Percentiles rank a stretch among this genome's conserved stretches.
These are phyloP conservation scores for Cajanus cajan DNA, from an alignment of 306 rosid genomes.

Conservation along the genomic window DNA sequence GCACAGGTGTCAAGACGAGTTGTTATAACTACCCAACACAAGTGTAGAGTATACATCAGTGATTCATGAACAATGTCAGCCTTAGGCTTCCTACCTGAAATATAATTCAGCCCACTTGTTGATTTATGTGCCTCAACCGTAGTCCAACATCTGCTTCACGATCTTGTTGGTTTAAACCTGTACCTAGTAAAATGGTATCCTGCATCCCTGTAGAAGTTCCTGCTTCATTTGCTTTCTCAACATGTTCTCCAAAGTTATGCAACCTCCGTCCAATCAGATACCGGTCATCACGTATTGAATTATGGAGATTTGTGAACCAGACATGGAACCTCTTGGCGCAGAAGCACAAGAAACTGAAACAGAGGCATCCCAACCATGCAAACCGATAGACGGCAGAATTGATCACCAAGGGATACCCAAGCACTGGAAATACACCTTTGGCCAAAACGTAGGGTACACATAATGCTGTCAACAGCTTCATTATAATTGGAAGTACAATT, in stretches of 20 bases:
- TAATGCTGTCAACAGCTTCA: slow-evolving; percentile 89
- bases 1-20: slow-evolving; percentile 18
- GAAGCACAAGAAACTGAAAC: slow-evolving; percentile 74
- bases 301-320: slow-evolving; percentile 98
- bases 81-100: slow-evolving; percentile 16
- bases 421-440: slow-evolving; percentile 87
- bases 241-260: slow-evolving; percentile 87
- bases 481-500: slow-evolving; percentile 91
- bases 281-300: slow-evolving; percentile 95
- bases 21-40: slow-evolving; percentile 23
- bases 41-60: slow-evolving; percentile 27
- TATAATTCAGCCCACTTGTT: slow-evolving; percentile 33
- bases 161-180: slow-evolving; percentile 44
- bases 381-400: slow-evolving; percentile 96
- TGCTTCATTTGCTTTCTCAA: slow-evolving; percentile 40
- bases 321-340: slow-evolving; percentile 96
- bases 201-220: slow-evolving; percentile 40
- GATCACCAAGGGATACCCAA: slow-evolving; percentile 90
- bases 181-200: slow-evolving; percentile 31
- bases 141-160: slow-evolving; percentile 71
- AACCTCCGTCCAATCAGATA: slow-evolving; percentile 89
- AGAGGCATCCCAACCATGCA: slow-evolving; percentile 98
- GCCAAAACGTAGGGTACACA: slow-evolving; percentile 93
- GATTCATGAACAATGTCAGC: slow-evolving; percentile 32
- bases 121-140: slow-evolving; percentile 59